Evolutionary conservation across 305 asterid genomes (phyloP), one percentile per base, ranked within the genome.

Genomic region (Lippia alba): DNA sequence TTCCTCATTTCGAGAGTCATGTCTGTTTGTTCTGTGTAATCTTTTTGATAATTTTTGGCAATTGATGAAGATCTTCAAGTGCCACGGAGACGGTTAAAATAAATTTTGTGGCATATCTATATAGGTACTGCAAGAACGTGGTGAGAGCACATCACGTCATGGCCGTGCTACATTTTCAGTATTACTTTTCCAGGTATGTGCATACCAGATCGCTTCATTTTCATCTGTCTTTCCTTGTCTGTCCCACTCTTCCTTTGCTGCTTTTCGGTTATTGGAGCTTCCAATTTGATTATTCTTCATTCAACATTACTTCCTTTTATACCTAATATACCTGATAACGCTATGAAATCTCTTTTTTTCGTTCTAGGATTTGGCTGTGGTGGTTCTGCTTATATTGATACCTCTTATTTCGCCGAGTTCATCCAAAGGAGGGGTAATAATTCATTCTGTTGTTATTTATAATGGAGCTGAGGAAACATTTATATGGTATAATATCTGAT

Each of bases 141-240:
- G 96, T 71, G 96, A 89, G 84, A 89, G 96, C 84, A 89, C 96
- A 67, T 89, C 96, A 57, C 96, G 94, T 58, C 96, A 89, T 61
- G 94, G 96, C 62, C 88, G 96, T 67, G 94, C 96, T 34, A 82
- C 94, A 54, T 87, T 89, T 80, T 89, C 96, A 34, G 94, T 89
- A 65, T 80, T 89, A 77, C 91, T 89, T 66, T 89, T 89, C 74
- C 96, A 89, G 94, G 96, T 89, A 79, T 66, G 55, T 61, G 54
- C 56, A 33, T 45, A 18, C 61, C 32, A 15, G 51, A 61, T 14
- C 32, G 30, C 19, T 51, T 16, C 56, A 15, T 16, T 7, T 63
- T 20, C 36, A n/a, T 65, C 46, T 40, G 33, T 74, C 53, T 41
- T 50, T 18, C 40, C 66, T 50, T 12, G 19, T 32, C 46, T n/a